These are phyloP conservation scores for Backusella westeae DNA, from an alignment of 192 early-diverging fungal species.

Conservation along the genomic window DNA sequence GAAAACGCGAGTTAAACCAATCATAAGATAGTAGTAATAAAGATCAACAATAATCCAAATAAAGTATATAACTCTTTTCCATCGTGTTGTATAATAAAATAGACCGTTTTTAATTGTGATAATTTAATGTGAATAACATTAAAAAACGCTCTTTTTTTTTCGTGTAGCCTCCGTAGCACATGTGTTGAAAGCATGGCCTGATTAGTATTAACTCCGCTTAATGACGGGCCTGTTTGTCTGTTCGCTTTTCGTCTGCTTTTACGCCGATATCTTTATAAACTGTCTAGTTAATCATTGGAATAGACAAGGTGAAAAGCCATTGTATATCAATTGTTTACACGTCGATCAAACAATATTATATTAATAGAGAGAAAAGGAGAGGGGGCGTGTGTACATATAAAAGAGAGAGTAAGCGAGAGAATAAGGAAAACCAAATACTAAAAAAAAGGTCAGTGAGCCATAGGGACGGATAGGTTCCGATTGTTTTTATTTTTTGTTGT, in stretches of 20 bases:
- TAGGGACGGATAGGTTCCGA: not conserved
- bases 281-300: not conserved
- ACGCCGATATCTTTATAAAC: not conserved
- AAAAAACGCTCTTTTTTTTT: not conserved
- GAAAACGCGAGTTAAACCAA: not conserved
- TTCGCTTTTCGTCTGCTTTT: not conserved
- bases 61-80: not conserved
- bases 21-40: not conserved
- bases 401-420: not conserved
- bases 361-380: not conserved
- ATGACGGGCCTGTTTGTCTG: not conserved
- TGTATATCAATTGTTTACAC: not conserved
- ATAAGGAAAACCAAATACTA: not conserved
- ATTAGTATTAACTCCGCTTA: conserved; percentile 1
- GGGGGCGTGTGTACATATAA: not conserved
- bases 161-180: conserved; percentile 8
- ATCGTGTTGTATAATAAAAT: not conserved
- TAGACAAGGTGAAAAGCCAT: not conserved
- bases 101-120: not conserved
- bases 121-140: not conserved
- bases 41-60: not conserved
- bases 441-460: not conserved
- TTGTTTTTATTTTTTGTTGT: not conserved
- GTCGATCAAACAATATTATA: not conserved
- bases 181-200: conserved; percentile 1